These are phyloP conservation scores for Chaetomiaceae sp. DNA, from an alignment of 2,329 filamentous ascomycete species.

Conservation along the genomic window DNA sequence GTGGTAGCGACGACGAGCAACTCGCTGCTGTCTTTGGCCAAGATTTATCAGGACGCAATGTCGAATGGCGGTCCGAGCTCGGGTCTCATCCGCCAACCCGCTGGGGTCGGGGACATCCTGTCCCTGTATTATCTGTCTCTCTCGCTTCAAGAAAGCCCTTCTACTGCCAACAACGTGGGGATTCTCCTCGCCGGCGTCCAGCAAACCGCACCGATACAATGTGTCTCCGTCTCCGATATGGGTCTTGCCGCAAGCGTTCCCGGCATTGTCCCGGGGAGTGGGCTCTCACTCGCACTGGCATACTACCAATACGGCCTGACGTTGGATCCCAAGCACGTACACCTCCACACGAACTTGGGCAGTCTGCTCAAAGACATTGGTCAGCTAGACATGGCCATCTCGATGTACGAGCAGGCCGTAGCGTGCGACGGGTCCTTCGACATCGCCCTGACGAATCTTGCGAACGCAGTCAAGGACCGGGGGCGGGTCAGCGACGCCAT, in stretches of 20 bases:
- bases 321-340: slow-evolving; percentile 83
- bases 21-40: slow-evolving; percentile 86
- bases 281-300: slow-evolving; percentile 78
- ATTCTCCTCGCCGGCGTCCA: slow-evolving; percentile 95
- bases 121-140: slow-evolving; percentile 93
- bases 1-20: slow-evolving; percentile 94
- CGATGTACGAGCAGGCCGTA: slow-evolving; percentile 96
- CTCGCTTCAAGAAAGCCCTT: slow-evolving; percentile 91
- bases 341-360: slow-evolving; percentile 93
- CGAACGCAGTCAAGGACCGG: slow-evolving; percentile 96
- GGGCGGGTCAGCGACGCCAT: slow-evolving; percentile 91
- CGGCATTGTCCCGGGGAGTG: slow-evolving; percentile 79
- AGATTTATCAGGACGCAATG: slow-evolving; percentile 97
- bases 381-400: slow-evolving; percentile 83
- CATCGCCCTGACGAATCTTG: slow-evolving; percentile 92
- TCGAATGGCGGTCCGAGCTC: slow-evolving; percentile 62
- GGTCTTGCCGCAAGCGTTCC: slow-evolving; percentile 51
- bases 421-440: slow-evolving; percentile 91
- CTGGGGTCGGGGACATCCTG: slow-evolving; percentile 85
- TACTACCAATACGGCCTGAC: slow-evolving; percentile 95
- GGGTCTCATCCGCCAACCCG: slow-evolving; percentile 55
- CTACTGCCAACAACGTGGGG: slow-evolving; percentile 96
- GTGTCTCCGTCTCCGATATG: slow-evolving; percentile 25
- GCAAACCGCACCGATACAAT: slow-evolving; percentile 49
- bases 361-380: slow-evolving; percentile 95